A percentile compares a stretch with the other conserved stretches of the same genome.
phyloP scores from a whole-genome alignment of 768 basidiomycete genomes.

The Cystobasidium onofrii region DNA sequence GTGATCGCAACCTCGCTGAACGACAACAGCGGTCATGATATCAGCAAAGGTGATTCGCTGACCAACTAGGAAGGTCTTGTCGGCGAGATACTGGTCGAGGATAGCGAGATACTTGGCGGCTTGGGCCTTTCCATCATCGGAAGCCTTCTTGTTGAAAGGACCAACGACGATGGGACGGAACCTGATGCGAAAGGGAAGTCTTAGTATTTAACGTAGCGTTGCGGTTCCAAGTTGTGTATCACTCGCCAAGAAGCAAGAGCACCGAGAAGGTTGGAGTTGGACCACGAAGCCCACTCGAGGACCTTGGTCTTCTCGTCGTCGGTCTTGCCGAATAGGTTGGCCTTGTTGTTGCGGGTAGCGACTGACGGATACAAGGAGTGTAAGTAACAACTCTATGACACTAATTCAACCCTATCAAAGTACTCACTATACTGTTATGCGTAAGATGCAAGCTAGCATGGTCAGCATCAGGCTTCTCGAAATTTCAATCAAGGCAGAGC shows the following conservation, averaged over 20 bases:
- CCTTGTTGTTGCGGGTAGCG: conserved; percentile 51
- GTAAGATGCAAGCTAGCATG: conserved; percentile 59
- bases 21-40: conserved; percentile 57
- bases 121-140: conserved; percentile 42
- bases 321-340: conserved; percentile 63
- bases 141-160: conserved; percentile 70
- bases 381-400: not conserved
- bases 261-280: conserved; percentile 57
- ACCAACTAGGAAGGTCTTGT: conserved; percentile 80
- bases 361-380: conserved; percentile 1
- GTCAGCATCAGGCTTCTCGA: conserved; percentile 46
- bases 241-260: conserved; percentile 41
- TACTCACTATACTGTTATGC: conserved; percentile 55
- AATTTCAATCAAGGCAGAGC: conserved; percentile 7
- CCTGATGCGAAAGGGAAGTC: conserved; percentile 24
- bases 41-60: conserved; percentile 95
- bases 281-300: conserved; percentile 75
- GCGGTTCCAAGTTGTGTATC: conserved; percentile 2
- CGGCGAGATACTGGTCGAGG: conserved; percentile 64
- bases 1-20: conserved; percentile 52
- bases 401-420: not conserved
- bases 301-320: conserved; percentile 63
- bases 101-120: conserved; percentile 52
- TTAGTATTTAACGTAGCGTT: too few species aligned
- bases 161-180: conserved; percentile 46